Evolutionary conservation across 2,329 filamentous ascomycete genomes (phyloP), one percentile per base, ranked within the genome.

Genomic region (Exophiala aquamarina): DNA sequence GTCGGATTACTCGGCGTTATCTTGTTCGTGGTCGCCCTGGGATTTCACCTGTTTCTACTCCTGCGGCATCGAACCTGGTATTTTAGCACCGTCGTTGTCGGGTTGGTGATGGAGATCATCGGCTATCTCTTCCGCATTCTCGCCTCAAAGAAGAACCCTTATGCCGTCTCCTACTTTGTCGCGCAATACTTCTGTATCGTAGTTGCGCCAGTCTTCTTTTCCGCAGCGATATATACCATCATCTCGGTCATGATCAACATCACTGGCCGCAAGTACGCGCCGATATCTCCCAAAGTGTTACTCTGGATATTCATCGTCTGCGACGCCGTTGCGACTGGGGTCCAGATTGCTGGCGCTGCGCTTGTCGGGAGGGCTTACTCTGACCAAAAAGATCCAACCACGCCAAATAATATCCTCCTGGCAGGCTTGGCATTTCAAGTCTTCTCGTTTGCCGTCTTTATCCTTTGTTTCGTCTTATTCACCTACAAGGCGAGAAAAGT

Each of bases 111-210:
- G 56, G 76, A 79, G 55, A 63, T 78, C 13, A 60, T 77, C 20
- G 76, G 75, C 32, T 79, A 79, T 56, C 59, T 72, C 42, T 71
- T 73, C 40, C 71, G 75, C 7, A 64, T 66, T 2, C 68, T 78
- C n/a, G 75, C 72, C 1, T 67, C 73, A 19, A 68, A 71, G 53
- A 64, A 70, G 35, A 69, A 79, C 50, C 78, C 78, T 0, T 81
- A 80, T 60, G 67, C 72, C 50, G 67, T 80, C 13, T 63, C 73
- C 29, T 81, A 73, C 66, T 82, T 81, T 54, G 75, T 82, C 31
- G 63, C 78, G 36, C 76, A 79, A 58, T 81, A 81, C 66, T 82
- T 82, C 68, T 79, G 79, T 67, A 79, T 82, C 61, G 78, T 82
- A 50, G 75, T 76, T 0, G 78, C 78, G 0, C 78, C 78, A 1